Evolutionary conservation across 2,329 filamentous ascomycete genomes (phyloP).

Genomic region (Aspergillus aculeatinus): DNA sequence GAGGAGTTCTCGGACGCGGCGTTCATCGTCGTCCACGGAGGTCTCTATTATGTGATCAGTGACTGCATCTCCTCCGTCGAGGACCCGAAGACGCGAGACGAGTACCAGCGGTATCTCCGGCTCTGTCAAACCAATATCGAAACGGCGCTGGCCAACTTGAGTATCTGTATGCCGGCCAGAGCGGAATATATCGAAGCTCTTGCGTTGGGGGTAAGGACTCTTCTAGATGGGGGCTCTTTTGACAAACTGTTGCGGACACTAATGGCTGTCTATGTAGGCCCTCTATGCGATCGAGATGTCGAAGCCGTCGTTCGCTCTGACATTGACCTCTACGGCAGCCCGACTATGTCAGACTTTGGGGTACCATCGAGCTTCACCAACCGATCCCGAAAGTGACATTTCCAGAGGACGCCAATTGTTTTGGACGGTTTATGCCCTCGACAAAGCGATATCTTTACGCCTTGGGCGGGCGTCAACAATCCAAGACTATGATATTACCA

Average conservation of each 20-base stretch:
- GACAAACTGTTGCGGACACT: background rate
- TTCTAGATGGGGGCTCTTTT: background rate
- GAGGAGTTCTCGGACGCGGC: slow-evolving; percentile 43
- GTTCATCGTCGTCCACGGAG: slow-evolving; percentile 42
- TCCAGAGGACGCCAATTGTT: slow-evolving; percentile 49
- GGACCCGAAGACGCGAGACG: slow-evolving; percentile 21
- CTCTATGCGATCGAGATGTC: slow-evolving; percentile 63
- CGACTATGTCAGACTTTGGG: slow-evolving; percentile 63
- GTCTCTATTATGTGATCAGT: slow-evolving; percentile 40
- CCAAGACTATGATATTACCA: slow-evolving; percentile 60
- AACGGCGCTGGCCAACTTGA: slow-evolving; percentile 48
- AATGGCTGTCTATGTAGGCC: slow-evolving; percentile 41
- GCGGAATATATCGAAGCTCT: slow-evolving; percentile 60
- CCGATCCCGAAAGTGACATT: slow-evolving; percentile 25
- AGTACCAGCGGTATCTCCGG: slow-evolving; percentile 31
- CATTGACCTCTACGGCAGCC: slow-evolving; percentile 59
- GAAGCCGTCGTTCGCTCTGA: slow-evolving; percentile 63
- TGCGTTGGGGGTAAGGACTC: slow-evolving; percentile 53
- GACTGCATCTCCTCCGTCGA: slow-evolving; percentile 28
- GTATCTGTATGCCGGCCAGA: slow-evolving; percentile 57
- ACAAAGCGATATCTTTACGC: slow-evolving; percentile 59
- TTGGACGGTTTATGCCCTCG: slow-evolving; percentile 60
- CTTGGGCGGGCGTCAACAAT: slow-evolving; percentile 60
- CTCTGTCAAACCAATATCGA: slow-evolving; percentile 48
- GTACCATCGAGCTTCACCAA: slow-evolving; percentile 49